These are phyloP conservation scores for Nemania bipapillata DNA, from an alignment of 2,329 filamentous ascomycete genomes.

Conservation along the genomic window DNA sequence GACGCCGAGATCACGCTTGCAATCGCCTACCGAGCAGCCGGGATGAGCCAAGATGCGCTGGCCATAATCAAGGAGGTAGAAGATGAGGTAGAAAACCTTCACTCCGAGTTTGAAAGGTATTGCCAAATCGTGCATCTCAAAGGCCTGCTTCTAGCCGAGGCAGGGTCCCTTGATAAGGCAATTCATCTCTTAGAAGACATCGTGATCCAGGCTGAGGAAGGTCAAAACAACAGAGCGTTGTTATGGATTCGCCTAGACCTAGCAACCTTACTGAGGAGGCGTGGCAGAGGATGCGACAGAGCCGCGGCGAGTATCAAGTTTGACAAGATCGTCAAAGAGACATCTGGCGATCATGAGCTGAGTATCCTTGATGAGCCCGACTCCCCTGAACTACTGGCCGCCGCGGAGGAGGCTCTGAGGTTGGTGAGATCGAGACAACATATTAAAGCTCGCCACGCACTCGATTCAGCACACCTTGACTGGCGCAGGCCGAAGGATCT, in stretches of 20 bases:
- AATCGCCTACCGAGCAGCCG: slow-evolving; percentile 3
- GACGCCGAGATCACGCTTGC: slow-evolving; percentile 6
- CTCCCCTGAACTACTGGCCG: not conserved
- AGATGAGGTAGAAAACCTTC: not conserved
- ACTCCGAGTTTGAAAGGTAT: slow-evolving; percentile 3
- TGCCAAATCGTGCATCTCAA: slow-evolving; percentile 5
- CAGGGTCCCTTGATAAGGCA: not conserved
- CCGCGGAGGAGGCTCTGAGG: not conserved
- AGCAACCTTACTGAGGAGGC: not conserved
- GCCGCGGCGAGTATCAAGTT: slow-evolving; percentile 5
- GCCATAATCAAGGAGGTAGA: not conserved
- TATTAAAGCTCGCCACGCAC: not conserved
- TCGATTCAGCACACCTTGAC: not conserved
- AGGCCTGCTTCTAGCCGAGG: not conserved
- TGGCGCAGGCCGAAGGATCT: slow-evolving; percentile 4
- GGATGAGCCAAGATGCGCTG: not conserved
- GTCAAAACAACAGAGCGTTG: slow-evolving; percentile 4
- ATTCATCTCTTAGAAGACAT: not conserved
- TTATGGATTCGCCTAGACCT: slow-evolving; percentile 6
- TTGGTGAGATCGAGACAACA: not conserved
- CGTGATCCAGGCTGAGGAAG: slow-evolving; percentile 8
- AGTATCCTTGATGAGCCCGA: not conserved
- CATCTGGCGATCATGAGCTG: not conserved
- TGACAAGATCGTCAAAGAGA: slow-evolving; percentile 8
- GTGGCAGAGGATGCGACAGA: not conserved